These are phyloP conservation scores for Acer campestre DNA, from an alignment of 345 rosid species.

Conservation along the genomic window DNA sequence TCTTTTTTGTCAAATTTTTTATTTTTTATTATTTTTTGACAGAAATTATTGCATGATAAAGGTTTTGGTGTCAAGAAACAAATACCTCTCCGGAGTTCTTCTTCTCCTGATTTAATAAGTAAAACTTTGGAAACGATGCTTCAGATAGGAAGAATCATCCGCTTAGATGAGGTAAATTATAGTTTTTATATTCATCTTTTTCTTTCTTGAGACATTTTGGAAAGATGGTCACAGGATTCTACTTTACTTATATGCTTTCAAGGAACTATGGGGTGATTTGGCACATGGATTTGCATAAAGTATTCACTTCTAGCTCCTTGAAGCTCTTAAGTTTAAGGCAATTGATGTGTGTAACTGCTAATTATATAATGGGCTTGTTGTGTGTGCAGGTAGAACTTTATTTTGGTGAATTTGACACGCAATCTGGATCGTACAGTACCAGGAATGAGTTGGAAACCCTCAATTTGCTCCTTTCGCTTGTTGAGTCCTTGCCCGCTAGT, in stretches of 20 bases:
- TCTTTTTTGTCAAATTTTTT: background rate
- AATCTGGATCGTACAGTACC: constrained; percentile 47
- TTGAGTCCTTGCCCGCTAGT: constrained; percentile 29
- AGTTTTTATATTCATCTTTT: background rate
- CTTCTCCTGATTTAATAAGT: constrained; percentile 38
- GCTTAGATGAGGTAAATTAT: constrained; percentile 67
- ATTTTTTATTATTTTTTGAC: constrained; percentile 9
- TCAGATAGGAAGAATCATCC: constrained; percentile 62
- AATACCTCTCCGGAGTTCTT: constrained; percentile 35
- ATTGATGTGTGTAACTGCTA: background rate
- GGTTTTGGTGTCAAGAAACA: constrained; percentile 56
- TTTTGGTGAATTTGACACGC: constrained; percentile 51
- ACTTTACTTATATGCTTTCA: background rate
- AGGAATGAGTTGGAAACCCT: constrained; percentile 87
- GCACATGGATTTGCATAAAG: background rate
- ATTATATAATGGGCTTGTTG: constrained; percentile 19
- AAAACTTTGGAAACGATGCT: constrained; percentile 49
- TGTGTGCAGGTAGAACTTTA: constrained; percentile 84
- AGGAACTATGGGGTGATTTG: background rate
- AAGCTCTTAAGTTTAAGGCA: background rate
- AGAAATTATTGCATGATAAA: constrained; percentile 59
- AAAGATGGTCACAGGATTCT: constrained; percentile 10
- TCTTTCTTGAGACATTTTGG: background rate
- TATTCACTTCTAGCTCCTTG: background rate
- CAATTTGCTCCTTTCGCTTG: constrained; percentile 48